Evolutionary conservation across 2,329 filamentous ascomycete genomes (phyloP), one percentile per base, ranked within the genome.

Genomic region (Epichloe festucae): DNA sequence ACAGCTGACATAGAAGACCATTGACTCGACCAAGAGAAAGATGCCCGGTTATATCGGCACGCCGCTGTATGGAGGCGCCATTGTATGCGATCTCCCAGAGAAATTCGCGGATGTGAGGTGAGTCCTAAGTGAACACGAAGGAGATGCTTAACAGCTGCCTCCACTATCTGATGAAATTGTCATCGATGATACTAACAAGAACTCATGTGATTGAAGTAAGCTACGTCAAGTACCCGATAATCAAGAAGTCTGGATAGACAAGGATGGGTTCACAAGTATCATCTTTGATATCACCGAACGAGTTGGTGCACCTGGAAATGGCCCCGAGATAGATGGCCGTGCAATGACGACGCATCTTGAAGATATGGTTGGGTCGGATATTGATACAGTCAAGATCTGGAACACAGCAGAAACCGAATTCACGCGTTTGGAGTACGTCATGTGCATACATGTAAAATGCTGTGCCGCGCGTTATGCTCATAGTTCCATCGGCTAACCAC

Each of bases 261-360:
- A 79, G 57, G 77, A 85, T 56, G 89, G 89, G 48, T 90, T 90
- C 67, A 88, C 87, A 3, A 89, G 80, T 69, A 82, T 95, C 65
- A 90, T 95, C 60, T 78, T 96, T 67, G 91, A 97, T 62, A 88
- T 97, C 62, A 85, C 87, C 51, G 85, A 96, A 71, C 85, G 87
- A 52, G 84, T 95, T 21, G 78, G 79, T 54, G 64, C 68, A 14
- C 61, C 78, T 4, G 73, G 75, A 34, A 72, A 69, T 42, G 69
- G 73, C 2, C 73, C 80, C 17, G 77, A 82, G 60, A 78, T 78
- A 38, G 82, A 90, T 60, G 84, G 85, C 52, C 78, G 77, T 44
- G 88, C 89, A 21, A 70, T 85, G 62, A 81, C 82, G 3, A 79
- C 76, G 11, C 84, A 87, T 60, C 73, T 87, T 0, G 77, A 85